phyloP scores from a whole-genome alignment of 306 rosid species.

The Acacia confusa region DNA sequence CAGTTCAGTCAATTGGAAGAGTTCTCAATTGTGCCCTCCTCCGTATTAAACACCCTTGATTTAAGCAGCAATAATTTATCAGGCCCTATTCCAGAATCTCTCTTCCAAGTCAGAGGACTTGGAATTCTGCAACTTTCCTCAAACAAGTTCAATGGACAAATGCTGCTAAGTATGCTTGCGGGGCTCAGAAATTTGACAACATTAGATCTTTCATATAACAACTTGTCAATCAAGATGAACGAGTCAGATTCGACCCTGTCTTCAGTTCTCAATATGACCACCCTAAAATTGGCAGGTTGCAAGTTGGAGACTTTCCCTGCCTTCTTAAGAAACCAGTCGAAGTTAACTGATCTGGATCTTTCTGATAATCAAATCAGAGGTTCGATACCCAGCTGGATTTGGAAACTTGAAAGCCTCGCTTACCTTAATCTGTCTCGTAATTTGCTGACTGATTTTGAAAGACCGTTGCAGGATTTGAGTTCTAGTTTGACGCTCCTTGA shows the following conservation, averaged over 20 bases:
- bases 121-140: conserved; percentile 45
- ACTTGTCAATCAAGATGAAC: conserved; percentile 22
- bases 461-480: conserved; percentile 20
- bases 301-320: conserved; percentile 38
- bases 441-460: conserved; percentile 31
- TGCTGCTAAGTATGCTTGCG: conserved; percentile 16
- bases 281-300: conserved; percentile 50
- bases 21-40: conserved; percentile 8
- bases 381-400: conserved; percentile 59
- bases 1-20: conserved; percentile 32
- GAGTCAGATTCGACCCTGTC: not conserved
- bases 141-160: conserved; percentile 49
- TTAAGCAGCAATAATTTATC: conserved; percentile 49
- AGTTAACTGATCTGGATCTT: conserved; percentile 37
- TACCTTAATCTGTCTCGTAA: conserved; percentile 61
- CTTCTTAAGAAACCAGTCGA: conserved; percentile 48
- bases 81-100: conserved; percentile 44
- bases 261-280: conserved; percentile 24
- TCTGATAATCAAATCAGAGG: conserved; percentile 50
- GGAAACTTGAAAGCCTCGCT: conserved; percentile 34
- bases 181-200: conserved; percentile 37
- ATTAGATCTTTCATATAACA: conserved; percentile 65
- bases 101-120: conserved; percentile 41
- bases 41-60: conserved; percentile 42
- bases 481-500: conserved; percentile 25